Base-by-base conservation (phyloP, 2,329 filamentous ascomycete genomes). In the Arthrobotrys musiformis region DNA sequence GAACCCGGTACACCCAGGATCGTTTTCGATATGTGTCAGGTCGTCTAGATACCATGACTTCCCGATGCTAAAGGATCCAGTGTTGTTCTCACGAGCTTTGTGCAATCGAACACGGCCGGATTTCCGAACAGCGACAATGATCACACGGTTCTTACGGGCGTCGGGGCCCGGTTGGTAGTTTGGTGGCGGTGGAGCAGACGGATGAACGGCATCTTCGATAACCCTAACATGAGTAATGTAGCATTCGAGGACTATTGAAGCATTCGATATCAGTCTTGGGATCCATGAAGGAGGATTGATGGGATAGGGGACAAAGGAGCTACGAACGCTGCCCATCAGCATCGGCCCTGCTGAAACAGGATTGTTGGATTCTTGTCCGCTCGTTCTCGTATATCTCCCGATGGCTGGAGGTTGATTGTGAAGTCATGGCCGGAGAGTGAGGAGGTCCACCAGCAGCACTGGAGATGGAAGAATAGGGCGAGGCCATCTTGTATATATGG, bases 1-100 rank as follows among this genome's bases (percentile, higher is more conserved):
- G 82, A 99, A 98, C 15, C 95, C 95, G 50, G 90, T 89, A 70
- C 91, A 90, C 48, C 90, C 87, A 5, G 89, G 91, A 82, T 91
- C 98, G 26, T 93, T 95, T 83, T 97, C 92, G 79, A 99, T 92
- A 52, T 88, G 87, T 3, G 89, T 88, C 58, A 99, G 86, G 82
- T 99, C 95, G 84, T 98, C 94, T 80, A 99, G 88, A 83, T 94
- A 92, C 95, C 95, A 99, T 2, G 95, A 97, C 85, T 99, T 99
- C 80, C 95, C 95, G 80, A 99, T 97, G 19, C 94, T 98, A 84
- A 97, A 99, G 24, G 92, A 90, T 69, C 93, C 93, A 83, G 97
- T 97, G 69, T 89, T 87, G 83, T 99, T 99, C 85, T 99, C 95
- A 81, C 97, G 91, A 72, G 93, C 94, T 84, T 99, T 99, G 86